phyloP scores from a whole-genome alignment of 495 filamentous ascomycete species.

The Neurospora pannonica region DNA sequence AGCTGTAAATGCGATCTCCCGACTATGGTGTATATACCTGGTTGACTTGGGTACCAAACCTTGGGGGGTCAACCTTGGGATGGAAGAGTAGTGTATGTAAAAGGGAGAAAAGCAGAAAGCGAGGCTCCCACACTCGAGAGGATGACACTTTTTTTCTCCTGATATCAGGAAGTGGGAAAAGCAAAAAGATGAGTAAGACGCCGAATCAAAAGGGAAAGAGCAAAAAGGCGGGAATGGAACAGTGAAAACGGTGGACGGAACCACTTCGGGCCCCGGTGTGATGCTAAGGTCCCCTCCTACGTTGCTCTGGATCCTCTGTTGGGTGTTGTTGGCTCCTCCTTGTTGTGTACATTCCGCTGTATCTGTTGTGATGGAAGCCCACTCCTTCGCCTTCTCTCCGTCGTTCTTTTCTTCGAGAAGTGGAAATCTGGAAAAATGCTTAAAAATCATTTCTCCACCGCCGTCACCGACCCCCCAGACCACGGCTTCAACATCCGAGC shows the following conservation, averaged over 20 bases:
- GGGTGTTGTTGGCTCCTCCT: neutral
- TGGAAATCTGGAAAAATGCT: neutral
- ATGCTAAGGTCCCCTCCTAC: neutral
- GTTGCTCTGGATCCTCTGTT: neutral
- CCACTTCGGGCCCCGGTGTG: neutral
- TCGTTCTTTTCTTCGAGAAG: neutral
- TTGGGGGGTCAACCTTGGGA: neutral
- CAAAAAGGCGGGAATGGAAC: neutral
- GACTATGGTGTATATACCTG: neutral
- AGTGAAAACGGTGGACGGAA: neutral
- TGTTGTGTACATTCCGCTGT: neutral
- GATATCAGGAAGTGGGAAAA: neutral
- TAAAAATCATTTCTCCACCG: neutral
- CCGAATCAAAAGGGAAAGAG: neutral
- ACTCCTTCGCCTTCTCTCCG: neutral
- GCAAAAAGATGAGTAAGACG: neutral
- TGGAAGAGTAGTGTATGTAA: neutral
- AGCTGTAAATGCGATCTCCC: neutral
- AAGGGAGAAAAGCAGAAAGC: neutral
- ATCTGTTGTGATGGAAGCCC: neutral
- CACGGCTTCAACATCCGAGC: neutral
- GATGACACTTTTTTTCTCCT: neutral
- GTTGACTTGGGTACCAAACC: neutral
- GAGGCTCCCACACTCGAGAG: neutral
- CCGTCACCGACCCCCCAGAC: neutral